These are phyloP conservation scores for Adansonia grandidieri DNA, from an alignment of 441 rosid species.

Conservation along the genomic window DNA sequence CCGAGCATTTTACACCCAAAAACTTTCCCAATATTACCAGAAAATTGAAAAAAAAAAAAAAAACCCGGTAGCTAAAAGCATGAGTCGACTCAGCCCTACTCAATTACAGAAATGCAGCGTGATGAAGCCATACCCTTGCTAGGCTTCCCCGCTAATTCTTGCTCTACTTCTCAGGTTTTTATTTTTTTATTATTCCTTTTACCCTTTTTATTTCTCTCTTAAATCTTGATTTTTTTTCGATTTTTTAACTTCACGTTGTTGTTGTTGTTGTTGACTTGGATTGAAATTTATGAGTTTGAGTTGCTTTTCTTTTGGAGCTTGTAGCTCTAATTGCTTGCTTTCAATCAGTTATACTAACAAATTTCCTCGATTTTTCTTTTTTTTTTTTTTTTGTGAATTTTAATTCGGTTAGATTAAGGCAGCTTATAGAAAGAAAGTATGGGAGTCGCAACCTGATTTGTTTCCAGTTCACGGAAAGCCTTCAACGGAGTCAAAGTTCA, in stretches of 20 bases:
- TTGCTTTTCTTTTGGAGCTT: conserved; percentile 8
- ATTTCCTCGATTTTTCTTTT: background rate
- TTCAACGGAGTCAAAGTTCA: conserved; percentile 69
- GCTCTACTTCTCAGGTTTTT: conserved; percentile 62
- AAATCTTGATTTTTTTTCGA: background rate
- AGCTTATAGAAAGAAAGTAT: conserved; percentile 78
- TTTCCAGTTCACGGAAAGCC: conserved; percentile 67
- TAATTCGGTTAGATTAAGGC: conserved; percentile 59
- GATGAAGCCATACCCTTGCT: conserved; percentile 73
- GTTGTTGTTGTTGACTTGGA: conserved; percentile 5
- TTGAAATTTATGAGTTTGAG: background rate
- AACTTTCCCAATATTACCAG: conserved; percentile 6
- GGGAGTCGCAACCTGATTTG: conserved; percentile 90
- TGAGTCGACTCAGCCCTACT: conserved; percentile 1
- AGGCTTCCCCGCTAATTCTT: conserved; percentile 65
- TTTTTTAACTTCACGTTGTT: background rate
- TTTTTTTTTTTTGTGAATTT: background rate
- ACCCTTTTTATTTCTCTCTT: background rate
- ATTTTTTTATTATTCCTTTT: background rate
- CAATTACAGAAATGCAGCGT: conserved; percentile 54
- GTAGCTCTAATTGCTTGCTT: background rate
- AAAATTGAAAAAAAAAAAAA: background rate
- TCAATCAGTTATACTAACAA: background rate
- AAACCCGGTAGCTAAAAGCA: background rate
- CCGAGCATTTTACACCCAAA: conserved; percentile 16